Base-by-base conservation (phyloP, 2,329 filamentous ascomycete genomes). In the Epichloe coenophiala region DNA sequence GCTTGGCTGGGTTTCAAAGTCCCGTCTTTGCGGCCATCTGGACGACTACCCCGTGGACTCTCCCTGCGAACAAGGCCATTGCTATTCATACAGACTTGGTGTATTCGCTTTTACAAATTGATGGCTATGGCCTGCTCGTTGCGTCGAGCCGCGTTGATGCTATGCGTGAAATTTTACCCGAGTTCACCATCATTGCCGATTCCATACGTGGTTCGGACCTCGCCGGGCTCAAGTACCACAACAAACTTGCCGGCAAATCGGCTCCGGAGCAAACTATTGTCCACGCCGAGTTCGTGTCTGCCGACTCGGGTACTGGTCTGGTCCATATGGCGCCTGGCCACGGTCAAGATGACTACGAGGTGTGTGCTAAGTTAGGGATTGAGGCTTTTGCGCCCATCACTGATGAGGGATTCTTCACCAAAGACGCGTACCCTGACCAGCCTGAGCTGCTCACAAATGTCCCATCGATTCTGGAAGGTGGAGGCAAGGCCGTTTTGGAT, bases 1-100 rank as follows among this genome's bases (percentile, higher is more conserved):
- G 63, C 11, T 59, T 77, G 47, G 57, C 63, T 23, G 54, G 56
- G 3, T 63, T 77, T 21, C 56, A 66, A 5, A 73, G 74, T 3
- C 68, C 72, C 5, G 62, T 96, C 11, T 84, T 77, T 63, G 88
- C 86, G n/a, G 76, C 93, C n/a, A 87, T 97, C 48, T 98, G 93
- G 93, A 98, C 93, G 2, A 98, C 93, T 0, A 98, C 93, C 1
- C 93, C 93, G 0, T 98, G 93, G 93, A 98, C 93, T 0, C 72
- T 98, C 5, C 91, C 93, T 0, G 90, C 91, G 2, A 98, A 98
- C 64, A 81, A 81, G 62, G 90, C 88, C 0, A 89, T 98, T 63
- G 90, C 88, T 2, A 76, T 97, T 37, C 81, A 88, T 59, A 71
- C 78, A 6, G 80, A 86, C 39, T 68, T 97, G 54, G 71, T 80